These are phyloP conservation scores for Silene noctiflora DNA, from an alignment of 179 eudicot genomes.

Conservation along the genomic window DNA sequence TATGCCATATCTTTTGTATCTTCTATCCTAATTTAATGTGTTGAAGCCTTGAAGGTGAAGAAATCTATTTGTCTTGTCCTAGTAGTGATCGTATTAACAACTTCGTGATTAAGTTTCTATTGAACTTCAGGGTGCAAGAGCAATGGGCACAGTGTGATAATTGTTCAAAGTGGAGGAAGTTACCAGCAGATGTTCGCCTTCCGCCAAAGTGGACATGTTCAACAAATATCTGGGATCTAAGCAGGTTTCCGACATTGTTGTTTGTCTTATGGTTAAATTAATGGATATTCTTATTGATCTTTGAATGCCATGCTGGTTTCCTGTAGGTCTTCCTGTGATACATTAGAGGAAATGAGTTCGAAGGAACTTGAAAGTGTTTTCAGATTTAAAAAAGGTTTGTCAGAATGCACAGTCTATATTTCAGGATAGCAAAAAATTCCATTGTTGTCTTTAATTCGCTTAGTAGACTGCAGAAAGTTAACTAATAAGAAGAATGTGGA, in stretches of 20 bases:
- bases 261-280: background rate
- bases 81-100: background rate
- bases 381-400: slow-evolving; percentile 54
- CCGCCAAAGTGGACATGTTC: slow-evolving; percentile 47
- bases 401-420: slow-evolving; percentile 12
- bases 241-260: slow-evolving; percentile 29
- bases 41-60: too few relatives aligned
- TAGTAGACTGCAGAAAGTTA: background rate
- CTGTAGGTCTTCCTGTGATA: slow-evolving; percentile 66
- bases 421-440: background rate
- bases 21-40: too few relatives aligned
- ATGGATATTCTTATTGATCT: slow-evolving; percentile 6
- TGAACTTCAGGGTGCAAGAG: slow-evolving; percentile 34
- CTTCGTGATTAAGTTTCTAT: background rate
- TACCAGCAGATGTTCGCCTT: slow-evolving; percentile 38
- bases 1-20: too few relatives aligned
- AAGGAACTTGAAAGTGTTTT: slow-evolving; percentile 52
- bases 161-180: slow-evolving; percentile 55
- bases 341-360: slow-evolving; percentile 55
- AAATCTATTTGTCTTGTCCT: too few relatives aligned
- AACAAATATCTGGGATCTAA: slow-evolving; percentile 40
- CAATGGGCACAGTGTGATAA: slow-evolving; percentile 55
- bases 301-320: slow-evolving; percentile 1
- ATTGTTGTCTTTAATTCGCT: slow-evolving; percentile 9
- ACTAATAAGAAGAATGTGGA: slow-evolving; percentile 4